A percentile compares a stretch with the other conserved stretches of the same genome.
These are phyloP conservation scores for Moniliophthora roreri DNA, from an alignment of 1,284 basidiomycete species.

Conservation along the genomic window DNA sequence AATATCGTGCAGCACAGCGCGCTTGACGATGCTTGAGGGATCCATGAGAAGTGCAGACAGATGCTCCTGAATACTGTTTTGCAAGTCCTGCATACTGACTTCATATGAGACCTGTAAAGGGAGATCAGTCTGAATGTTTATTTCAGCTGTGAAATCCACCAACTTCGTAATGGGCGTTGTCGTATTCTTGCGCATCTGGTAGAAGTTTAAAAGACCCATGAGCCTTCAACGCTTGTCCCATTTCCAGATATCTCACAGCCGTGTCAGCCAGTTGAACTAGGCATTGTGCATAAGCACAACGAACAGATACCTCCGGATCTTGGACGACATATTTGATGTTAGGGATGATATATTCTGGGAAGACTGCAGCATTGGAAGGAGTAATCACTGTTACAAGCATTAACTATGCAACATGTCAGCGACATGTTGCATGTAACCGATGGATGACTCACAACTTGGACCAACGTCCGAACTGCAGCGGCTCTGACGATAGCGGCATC, in stretches of 20 bases:
- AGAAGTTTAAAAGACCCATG: constrained; percentile 73
- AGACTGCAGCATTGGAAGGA: constrained; percentile 83
- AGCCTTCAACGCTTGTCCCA: constrained; percentile 87
- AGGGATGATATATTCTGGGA: constrained; percentile 95
- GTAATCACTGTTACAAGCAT: constrained; percentile 87
- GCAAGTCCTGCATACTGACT: constrained; percentile 81
- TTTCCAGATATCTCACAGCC: constrained; percentile 84
- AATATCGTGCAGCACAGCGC: constrained; percentile 78
- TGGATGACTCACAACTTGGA: constrained; percentile 70
- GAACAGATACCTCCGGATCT: constrained; percentile 87
- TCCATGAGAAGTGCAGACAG: constrained; percentile 79
- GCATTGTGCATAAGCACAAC: constrained; percentile 86
- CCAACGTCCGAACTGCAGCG: constrained; percentile 77
- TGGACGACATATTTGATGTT: constrained; percentile 81
- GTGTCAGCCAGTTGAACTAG: constrained; percentile 85
- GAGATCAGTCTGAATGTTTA: constrained; percentile 2
- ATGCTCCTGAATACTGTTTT: constrained; percentile 85
- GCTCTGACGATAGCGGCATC: constrained; percentile 80
- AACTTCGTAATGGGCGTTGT: constrained; percentile 76
- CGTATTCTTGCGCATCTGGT: constrained; percentile 70
- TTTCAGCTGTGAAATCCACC: constrained; percentile 8
- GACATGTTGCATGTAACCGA: constrained; percentile 2
- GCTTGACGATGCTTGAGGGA: constrained; percentile 73
- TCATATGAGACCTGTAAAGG: constrained; percentile 81
- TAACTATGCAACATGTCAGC: constrained; percentile 47